Evolutionary conservation across 129 eudicot genomes (phyloP).

Genomic region (Flaveria trinervia): DNA sequence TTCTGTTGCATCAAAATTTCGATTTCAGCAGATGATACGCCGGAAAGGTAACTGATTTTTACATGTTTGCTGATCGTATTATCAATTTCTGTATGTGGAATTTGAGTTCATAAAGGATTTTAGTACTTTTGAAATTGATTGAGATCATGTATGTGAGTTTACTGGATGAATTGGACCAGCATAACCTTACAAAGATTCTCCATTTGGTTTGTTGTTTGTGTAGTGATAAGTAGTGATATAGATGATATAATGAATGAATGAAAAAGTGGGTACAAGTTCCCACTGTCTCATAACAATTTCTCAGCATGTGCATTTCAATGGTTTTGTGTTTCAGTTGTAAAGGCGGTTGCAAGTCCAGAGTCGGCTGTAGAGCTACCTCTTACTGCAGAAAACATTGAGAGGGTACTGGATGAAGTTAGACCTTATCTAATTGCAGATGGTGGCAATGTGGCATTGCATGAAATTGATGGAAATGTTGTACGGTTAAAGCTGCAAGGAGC

Average conservation of each 20-base stretch:
- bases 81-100: not conserved
- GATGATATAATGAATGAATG: not conserved
- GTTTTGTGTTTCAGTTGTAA: slow-evolving; percentile 53
- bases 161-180: not conserved
- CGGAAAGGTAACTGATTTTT: slow-evolving; percentile 41
- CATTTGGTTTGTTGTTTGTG: too few relatives aligned
- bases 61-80: not conserved
- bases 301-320: not conserved
- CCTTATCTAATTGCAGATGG: slow-evolving; percentile 96
- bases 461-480: slow-evolving; percentile 85
- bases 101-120: too few relatives aligned
- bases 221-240: not conserved
- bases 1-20: slow-evolving; percentile 30
- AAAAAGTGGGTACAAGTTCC: not conserved
- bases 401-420: slow-evolving; percentile 81
- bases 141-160: not conserved
- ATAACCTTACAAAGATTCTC: not conserved
- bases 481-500: slow-evolving; percentile 94
- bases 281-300: not conserved
- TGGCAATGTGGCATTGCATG: slow-evolving; percentile 93
- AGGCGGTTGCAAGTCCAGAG: slow-evolving; percentile 82
- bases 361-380: slow-evolving; percentile 73
- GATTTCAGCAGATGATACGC: slow-evolving; percentile 25
- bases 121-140: not conserved
- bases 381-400: slow-evolving; percentile 88